Evolutionary conservation across 176 grass and related monocot genomes (phyloP).

Genomic region (Secale cereale): DNA sequence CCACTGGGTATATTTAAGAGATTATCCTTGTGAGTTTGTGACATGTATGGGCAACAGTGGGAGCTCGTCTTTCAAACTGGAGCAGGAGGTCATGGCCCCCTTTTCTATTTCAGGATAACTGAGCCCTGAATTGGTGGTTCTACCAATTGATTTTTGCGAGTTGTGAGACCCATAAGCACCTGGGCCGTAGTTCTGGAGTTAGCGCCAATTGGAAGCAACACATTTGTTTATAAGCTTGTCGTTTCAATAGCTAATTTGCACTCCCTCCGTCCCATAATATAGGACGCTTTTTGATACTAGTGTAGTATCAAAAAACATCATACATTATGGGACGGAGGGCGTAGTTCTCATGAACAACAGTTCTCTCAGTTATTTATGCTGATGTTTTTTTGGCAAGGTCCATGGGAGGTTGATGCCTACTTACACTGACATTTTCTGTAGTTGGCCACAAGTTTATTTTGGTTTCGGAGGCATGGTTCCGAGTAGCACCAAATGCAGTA

Average conservation of each 20-base stretch:
- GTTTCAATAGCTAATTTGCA: neutral
- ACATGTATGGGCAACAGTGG: neutral
- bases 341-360: neutral
- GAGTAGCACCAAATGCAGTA: neutral
- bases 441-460: neutral
- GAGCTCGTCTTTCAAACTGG: slow-evolving; percentile 1
- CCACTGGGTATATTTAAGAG: neutral
- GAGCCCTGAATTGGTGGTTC: neutral
- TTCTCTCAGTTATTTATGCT: neutral
- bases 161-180: neutral
- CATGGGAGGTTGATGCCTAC: no score
- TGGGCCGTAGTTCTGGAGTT: neutral
- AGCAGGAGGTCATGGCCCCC: neutral
- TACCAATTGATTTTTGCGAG: neutral
- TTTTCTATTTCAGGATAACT: neutral
- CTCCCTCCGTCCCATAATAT: no score
- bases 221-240: neutral
- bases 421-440: no score
- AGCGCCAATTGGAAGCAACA: neutral
- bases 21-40: neutral
- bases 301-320: no score
- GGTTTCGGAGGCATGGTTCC: neutral
- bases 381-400: neutral
- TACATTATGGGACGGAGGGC: no score
- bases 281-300: no score